Base-by-base conservation (phyloP, 2,329 filamentous ascomycete species). In the Botryotinia calthae region DNA sequence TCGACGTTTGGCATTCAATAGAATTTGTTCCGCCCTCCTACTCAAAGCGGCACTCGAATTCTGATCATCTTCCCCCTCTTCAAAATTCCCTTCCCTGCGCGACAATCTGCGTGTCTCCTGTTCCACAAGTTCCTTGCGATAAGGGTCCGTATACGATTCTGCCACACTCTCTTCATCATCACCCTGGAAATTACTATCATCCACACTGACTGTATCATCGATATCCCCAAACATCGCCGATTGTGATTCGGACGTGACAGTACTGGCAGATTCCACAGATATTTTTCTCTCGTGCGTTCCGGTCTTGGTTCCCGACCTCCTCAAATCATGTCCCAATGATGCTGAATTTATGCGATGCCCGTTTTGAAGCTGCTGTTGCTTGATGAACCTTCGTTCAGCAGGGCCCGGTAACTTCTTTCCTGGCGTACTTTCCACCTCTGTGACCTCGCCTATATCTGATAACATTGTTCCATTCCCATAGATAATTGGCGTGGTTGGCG, bases 1-100 rank as follows among this genome's bases (percentile, higher is more conserved):
- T 77, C 94, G 88, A 81, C 90, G 91, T 84, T 98, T 98, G 46
- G 95, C 95, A 82, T 97, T 97, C 72, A 94, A 93, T 72, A 98
- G 86, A 80, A 98, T 98, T 79, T 95, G 87, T 81, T 98, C 95
- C 1, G 95, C 95, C 78, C 94, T 89, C 77, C 91, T 90, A 81
- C 93, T 95, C 75, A 97, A 83, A 37, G 93, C 90, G 25, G 87
- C 90, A 66, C 92, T 93, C 5, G 93, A 93, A 78, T 91, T 89
- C 62, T 87, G 86, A 72, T 92, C 88, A 72, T 90, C 88, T 63
- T 82, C 82, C 31, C 81, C 82, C 78, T 77, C 51, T 59, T 25
- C 62, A 31, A 54, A 82, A 77, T 79, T 81, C 44, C 67, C 74
- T 31, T 78, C 75, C 63, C 66, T 76, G 58, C 67, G 74, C 18